Evolutionary conservation across 345 rosid species (phyloP).

Genomic region (Salix purpurea): DNA sequence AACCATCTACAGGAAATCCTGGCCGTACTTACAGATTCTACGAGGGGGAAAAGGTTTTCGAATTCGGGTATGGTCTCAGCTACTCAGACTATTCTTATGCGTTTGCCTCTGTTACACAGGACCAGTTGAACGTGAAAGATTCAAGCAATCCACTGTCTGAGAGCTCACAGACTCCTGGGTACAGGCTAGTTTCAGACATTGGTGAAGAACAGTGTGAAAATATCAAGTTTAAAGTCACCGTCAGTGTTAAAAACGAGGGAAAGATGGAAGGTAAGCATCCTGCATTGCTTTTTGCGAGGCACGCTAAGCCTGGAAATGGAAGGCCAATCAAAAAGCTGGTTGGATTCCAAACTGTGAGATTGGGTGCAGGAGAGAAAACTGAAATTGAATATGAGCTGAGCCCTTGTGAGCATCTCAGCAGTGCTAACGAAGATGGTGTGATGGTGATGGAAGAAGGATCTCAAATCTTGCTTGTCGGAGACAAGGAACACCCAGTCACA

Average conservation of each 20-base stretch:
- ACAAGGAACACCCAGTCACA: constrained; percentile 46
- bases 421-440: constrained; percentile 57
- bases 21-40: constrained; percentile 90
- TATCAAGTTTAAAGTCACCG: constrained; percentile 38
- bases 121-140: constrained; percentile 33
- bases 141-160: neutral
- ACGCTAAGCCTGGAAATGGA: constrained; percentile 39
- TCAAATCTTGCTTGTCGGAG: constrained; percentile 65
- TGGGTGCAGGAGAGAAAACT: constrained; percentile 48
- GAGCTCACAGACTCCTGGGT: constrained; percentile 17
- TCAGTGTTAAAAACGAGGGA: constrained; percentile 55
- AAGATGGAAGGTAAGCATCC: constrained; percentile 72
- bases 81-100: constrained; percentile 59
- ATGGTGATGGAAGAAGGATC: constrained; percentile 71
- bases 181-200: constrained; percentile 44
- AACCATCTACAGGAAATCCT: constrained; percentile 56
- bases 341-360: constrained; percentile 62
- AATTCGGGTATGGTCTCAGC: constrained; percentile 77
- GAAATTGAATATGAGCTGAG: constrained; percentile 52
- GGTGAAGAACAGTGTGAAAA: constrained; percentile 39
- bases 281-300: constrained; percentile 54
- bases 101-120: constrained; percentile 27
- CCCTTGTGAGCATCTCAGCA: constrained; percentile 64
- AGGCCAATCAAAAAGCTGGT: constrained; percentile 61
- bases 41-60: constrained; percentile 51